phyloP scores from a whole-genome alignment of 345 rosid species.

The Citrus reticulata region DNA sequence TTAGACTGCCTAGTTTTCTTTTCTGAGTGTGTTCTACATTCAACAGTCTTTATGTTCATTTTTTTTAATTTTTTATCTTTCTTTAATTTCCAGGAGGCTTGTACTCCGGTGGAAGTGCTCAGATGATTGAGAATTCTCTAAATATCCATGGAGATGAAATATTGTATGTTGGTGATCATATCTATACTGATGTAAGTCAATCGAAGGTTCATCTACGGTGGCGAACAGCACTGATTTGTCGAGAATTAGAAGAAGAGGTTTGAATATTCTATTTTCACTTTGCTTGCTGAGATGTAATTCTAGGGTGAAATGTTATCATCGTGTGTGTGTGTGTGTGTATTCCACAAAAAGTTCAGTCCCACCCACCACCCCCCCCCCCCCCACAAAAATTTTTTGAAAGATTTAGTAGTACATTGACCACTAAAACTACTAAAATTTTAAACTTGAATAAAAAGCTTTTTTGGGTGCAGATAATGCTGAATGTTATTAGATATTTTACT shows the following conservation, averaged over 20 bases:
- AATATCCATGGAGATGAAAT: slow-evolving; percentile 92
- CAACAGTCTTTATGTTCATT: neutral
- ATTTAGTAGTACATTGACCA: neutral
- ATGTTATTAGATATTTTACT: neutral
- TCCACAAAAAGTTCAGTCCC: neutral
- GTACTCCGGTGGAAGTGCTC: slow-evolving; percentile 98
- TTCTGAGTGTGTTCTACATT: neutral
- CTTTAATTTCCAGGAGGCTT: slow-evolving; percentile 55
- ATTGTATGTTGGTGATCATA: slow-evolving; percentile 92
- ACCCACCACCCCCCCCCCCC: fast-evolving
- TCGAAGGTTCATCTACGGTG: slow-evolving; percentile 92
- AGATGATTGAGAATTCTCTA: slow-evolving; percentile 86
- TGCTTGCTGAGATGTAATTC: neutral
- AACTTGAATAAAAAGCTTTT: neutral
- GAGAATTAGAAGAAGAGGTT: slow-evolving; percentile 97
- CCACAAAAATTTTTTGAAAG: neutral
- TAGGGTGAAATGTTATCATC: neutral
- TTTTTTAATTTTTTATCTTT: neutral
- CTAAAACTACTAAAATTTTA: neutral
- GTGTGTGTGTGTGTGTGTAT: neutral
- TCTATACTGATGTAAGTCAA: slow-evolving; percentile 93
- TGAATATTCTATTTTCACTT: slow-evolving; percentile 7
- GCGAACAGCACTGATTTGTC: slow-evolving; percentile 91
- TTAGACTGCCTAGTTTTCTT: neutral
- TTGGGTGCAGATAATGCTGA: neutral